A percentile compares a stretch with the other conserved stretches of the same genome.
Evolutionary conservation across 1,284 basidiomycete genomes (phyloP).

Genomic region (Amylostereum areolatum): DNA sequence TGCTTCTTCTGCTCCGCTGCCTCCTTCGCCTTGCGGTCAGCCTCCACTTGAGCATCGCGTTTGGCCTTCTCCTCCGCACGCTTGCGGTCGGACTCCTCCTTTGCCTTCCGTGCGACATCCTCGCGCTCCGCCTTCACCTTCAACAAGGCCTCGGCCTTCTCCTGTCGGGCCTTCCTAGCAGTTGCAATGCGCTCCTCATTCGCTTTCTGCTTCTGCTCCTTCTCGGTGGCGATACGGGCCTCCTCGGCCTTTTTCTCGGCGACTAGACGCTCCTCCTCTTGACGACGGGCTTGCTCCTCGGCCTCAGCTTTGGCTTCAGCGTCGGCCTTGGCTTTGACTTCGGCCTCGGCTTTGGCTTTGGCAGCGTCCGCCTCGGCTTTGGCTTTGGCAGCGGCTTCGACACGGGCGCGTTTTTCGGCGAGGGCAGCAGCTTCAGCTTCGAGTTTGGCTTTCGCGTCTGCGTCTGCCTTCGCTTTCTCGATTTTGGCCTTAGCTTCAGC

Average conservation of each 20-base stretch:
- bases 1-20: background rate
- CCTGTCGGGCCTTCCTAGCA: constrained; percentile 1
- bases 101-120: background rate
- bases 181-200: background rate
- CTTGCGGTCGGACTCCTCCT: background rate
- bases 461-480: background rate
- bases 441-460: background rate
- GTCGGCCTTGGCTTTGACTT: constrained; percentile 14
- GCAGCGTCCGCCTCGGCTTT: constrained; percentile 1
- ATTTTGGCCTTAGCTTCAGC: constrained; percentile 1
- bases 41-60: background rate
- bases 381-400: background rate
- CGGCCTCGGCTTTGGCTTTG: background rate
- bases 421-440: background rate
- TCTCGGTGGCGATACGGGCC: background rate
- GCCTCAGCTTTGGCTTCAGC: constrained; percentile 18
- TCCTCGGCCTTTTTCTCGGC: background rate
- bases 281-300: constrained; percentile 11
- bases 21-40: background rate
- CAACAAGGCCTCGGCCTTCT: background rate
- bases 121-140: constrained; percentile 3
- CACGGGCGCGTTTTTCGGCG: background rate
- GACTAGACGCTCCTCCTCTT: constrained; percentile 4
- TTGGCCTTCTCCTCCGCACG: constrained; percentile 1
- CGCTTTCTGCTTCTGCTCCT: background rate